Evolutionary conservation across 2,329 filamentous ascomycete species (phyloP).

Genomic region (Lasiodiplodia sp.): DNA sequence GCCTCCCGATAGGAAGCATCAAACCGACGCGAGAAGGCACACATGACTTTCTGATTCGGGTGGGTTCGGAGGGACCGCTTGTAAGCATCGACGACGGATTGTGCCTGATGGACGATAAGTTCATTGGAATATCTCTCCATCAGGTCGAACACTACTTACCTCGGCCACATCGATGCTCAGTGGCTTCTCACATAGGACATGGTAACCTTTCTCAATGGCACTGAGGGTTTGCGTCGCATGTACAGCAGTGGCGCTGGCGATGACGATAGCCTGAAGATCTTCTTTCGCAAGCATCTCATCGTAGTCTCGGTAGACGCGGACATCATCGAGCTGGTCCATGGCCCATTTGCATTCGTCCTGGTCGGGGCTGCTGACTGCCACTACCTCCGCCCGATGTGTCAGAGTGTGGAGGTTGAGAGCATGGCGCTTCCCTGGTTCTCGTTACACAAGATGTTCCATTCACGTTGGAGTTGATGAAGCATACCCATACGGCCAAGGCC

Average conservation of each 20-base stretch:
- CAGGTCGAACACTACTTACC: not conserved
- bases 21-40: slow-evolving; percentile 54
- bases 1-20: slow-evolving; percentile 53
- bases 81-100: slow-evolving; percentile 44
- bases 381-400: slow-evolving; percentile 57
- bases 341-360: slow-evolving; percentile 56
- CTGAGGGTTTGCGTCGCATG: slow-evolving; percentile 45
- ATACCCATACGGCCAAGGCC: slow-evolving; percentile 60
- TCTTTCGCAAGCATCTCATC: slow-evolving; percentile 54
- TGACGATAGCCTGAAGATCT: slow-evolving; percentile 53
- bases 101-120: not conserved
- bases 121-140: not conserved
- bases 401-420: slow-evolving; percentile 57
- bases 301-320: slow-evolving; percentile 55
- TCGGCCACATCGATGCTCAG: slow-evolving; percentile 40
- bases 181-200: slow-evolving; percentile 51
- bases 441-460: not conserved
- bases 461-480: not conserved
- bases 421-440: slow-evolving; percentile 53
- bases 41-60: slow-evolving; percentile 52
- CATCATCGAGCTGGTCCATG: slow-evolving; percentile 51
- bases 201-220: slow-evolving; percentile 45
- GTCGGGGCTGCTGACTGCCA: slow-evolving; percentile 59
- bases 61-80: slow-evolving; percentile 35
- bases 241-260: slow-evolving; percentile 44